A percentile compares a stretch with the other conserved stretches of the same genome.
phyloP scores from a whole-genome alignment of 192 early-diverging fungal species.

The Spizellomyces punctatus region DNA sequence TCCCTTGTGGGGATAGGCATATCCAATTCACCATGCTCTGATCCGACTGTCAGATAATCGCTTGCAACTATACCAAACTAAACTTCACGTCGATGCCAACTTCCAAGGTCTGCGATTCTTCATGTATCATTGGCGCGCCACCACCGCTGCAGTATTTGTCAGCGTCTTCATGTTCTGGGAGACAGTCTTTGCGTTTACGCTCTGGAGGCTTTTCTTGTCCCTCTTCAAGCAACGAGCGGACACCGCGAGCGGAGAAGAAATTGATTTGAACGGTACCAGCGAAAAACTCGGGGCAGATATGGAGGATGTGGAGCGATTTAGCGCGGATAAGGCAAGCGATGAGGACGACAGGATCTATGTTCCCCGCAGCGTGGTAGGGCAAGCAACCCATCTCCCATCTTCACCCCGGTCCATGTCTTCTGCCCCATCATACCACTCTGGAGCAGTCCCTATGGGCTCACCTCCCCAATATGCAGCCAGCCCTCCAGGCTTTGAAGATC shows the following conservation, averaged over 20 bases:
- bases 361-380: not conserved
- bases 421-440: conserved; percentile 27
- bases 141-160: conserved; percentile 63
- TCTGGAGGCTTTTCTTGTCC: conserved; percentile 28
- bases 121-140: conserved; percentile 74
- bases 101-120: conserved; percentile 73
- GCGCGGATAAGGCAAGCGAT: not conserved
- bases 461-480: conserved; percentile 17
- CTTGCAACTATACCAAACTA: conserved; percentile 57
- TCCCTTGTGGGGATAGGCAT: conserved; percentile 13
- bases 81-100: conserved; percentile 54
- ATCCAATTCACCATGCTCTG: conserved; percentile 50
- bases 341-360: not conserved
- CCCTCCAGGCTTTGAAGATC: conserved; percentile 1
- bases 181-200: conserved; percentile 29
- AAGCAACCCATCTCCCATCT: not conserved
- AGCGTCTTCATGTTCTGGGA: conserved; percentile 58
- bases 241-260: not conserved
- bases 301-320: not conserved
- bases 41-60: conserved; percentile 50
- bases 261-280: not conserved
- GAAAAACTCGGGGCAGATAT: conserved; percentile 5
- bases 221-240: conserved; percentile 8
- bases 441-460: conserved; percentile 8
- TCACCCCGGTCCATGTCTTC: conserved; percentile 28